Conservation (phyloP, 352 stramenopile genomes). For the Globisporangium canariense region DNA sequence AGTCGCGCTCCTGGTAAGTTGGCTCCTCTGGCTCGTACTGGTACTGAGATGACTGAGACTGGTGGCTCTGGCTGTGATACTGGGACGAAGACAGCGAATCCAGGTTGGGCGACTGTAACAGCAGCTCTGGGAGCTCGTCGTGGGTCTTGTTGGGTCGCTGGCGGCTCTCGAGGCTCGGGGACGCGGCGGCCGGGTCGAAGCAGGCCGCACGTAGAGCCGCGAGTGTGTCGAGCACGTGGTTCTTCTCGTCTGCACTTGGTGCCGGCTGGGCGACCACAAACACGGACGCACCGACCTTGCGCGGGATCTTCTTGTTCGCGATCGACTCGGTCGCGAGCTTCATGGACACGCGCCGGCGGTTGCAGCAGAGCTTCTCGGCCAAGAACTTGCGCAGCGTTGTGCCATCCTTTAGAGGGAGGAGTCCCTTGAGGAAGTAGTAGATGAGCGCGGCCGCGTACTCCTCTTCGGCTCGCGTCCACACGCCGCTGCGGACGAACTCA, state of each 20-base stretch:
- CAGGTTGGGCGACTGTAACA: not conserved
- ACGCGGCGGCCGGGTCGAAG: conserved; percentile 22
- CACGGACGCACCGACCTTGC: conserved; percentile 61
- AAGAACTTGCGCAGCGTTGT: conserved; percentile 71
- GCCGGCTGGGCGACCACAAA: conserved; percentile 43
- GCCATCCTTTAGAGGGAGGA: conserved; percentile 45
- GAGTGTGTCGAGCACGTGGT: conserved; percentile 34
- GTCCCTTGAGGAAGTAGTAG: conserved; percentile 58
- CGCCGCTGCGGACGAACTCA: conserved; percentile 45
- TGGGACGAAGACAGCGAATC: not conserved
- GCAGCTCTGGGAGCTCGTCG: conserved; percentile 15
- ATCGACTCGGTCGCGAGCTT: conserved; percentile 70
- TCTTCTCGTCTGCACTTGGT: conserved; percentile 26
- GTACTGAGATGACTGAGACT: not conserved
- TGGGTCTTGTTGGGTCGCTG: not conserved
- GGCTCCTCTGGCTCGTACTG: not conserved
- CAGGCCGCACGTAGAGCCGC: conserved; percentile 32
- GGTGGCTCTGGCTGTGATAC: not conserved
- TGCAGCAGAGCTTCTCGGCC: conserved; percentile 62
- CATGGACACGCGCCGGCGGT: conserved; percentile 61
- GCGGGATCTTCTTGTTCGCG: conserved; percentile 53
- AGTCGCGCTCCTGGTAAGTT: not conserved
- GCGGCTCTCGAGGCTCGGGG: conserved; percentile 8
- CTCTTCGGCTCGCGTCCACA: conserved; percentile 64
- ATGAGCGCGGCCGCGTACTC: conserved; percentile 62